A percentile compares a stretch with the other conserved stretches of the same genome.
Conservation (phyloP, 2,329 filamentous ascomycete genomes). For the Apiospora phragmitis region DNA sequence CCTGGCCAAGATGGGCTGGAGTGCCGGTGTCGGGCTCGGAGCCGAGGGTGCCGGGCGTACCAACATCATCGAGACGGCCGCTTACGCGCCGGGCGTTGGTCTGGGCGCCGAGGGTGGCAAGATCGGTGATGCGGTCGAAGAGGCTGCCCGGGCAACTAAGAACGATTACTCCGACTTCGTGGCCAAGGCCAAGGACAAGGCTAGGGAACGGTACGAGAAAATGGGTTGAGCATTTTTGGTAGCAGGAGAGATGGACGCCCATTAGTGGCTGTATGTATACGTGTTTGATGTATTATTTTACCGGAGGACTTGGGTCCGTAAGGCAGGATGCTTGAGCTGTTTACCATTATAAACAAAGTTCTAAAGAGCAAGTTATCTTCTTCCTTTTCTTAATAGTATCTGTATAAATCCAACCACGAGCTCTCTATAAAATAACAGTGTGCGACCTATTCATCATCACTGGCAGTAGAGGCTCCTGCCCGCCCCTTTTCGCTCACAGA, state of each 20-base stretch:
- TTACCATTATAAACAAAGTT: not conserved
- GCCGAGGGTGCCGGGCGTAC: constrained; percentile 63
- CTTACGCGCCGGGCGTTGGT: constrained; percentile 69
- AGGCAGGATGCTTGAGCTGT: not conserved
- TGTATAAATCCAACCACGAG: too few relatives aligned
- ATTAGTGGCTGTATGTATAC: constrained; percentile 6
- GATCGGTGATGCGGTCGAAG: constrained; percentile 65
- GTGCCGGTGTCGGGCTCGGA: constrained; percentile 63
- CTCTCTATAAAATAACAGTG: too few relatives aligned
- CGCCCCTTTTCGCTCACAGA: too few relatives aligned
- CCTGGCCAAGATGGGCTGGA: constrained; percentile 75
- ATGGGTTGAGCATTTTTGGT: constrained; percentile 36
- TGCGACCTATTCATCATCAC: too few relatives aligned
- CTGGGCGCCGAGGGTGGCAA: constrained; percentile 70
- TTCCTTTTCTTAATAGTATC: too few relatives aligned
- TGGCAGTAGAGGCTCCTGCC: too few relatives aligned
- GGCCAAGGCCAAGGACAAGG: constrained; percentile 64
- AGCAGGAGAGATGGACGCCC: not conserved
- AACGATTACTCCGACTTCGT: constrained; percentile 63
- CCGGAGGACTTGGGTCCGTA: not conserved
- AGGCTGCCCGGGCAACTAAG: constrained; percentile 62
- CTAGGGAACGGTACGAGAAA: constrained; percentile 64
- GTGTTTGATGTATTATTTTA: not conserved
- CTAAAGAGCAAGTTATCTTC: too few relatives aligned
- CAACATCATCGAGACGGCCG: constrained; percentile 62